Evolutionary conservation across 139 green algal species (phyloP), one percentile per base, ranked within the genome.

Genomic region (Coccomyxa sp.): DNA sequence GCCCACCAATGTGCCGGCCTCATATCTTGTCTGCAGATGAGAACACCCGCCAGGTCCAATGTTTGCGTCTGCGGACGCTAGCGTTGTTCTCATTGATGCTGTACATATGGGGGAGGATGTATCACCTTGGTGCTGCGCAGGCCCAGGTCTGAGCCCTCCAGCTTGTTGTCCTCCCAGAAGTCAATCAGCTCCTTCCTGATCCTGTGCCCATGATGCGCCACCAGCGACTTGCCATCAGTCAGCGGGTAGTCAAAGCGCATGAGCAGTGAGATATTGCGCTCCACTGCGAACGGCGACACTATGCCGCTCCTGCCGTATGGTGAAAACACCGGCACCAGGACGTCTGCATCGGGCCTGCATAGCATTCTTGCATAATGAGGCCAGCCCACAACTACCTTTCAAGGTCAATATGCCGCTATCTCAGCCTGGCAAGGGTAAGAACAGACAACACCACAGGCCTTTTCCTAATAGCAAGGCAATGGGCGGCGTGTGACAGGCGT

Each of bases 191-290:
- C 64, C 64, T 71, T 71, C 24, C 64, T 22, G 6, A 71, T 31
- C 24, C 64, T 22, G 64, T 71, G 64, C 1, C 64, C 64, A 36
- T 71, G 64, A 29, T 71, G 64, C 24, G 64, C 27, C 64, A 71
- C 64, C 27, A 71, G 64, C n/a, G 64, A 71, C 64, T 71, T 71
- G 64, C 64, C 64, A 36, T 71, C 64, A 34, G 27, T 38, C 2
- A 71, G 64, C 24, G 64, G 64, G 64, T 71, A 71, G 64, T 71
- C 64, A 36, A 71, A 71, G 6, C 64, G 64, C 64, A 71, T 71
- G 29, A 71, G 64, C 64, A 71, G 64, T 22, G 29, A 38, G 27
- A 36, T 71, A 29, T 36, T 34, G 29, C 64, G 64, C 64, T 71
- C 64, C 10, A 5, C n/a, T 34, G 64, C 64, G 35, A 71, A 71